Evolutionary conservation across 139 green algal genomes (phyloP).

Genomic region (Asterochloris sp.): DNA sequence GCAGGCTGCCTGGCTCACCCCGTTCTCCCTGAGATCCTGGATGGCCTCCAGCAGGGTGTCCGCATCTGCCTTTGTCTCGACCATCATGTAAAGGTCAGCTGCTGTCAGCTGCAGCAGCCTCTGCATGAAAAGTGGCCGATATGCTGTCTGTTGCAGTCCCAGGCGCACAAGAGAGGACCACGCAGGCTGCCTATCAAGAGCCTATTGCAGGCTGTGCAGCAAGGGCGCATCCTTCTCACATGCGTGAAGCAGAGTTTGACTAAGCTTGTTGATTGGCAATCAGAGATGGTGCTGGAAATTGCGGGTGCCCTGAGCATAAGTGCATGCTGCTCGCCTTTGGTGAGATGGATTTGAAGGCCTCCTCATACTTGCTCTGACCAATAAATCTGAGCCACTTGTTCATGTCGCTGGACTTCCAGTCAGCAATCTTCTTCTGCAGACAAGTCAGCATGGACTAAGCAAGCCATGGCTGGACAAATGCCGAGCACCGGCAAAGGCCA

Average conservation of each 20-base stretch:
- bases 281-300: background rate
- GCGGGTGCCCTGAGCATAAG: background rate
- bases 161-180: no score
- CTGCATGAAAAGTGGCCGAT: slow-evolving; percentile 4
- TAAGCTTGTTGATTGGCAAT: background rate
- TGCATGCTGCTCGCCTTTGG: background rate
- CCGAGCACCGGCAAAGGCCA: background rate
- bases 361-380: slow-evolving; percentile 15
- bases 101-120: slow-evolving; percentile 24
- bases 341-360: slow-evolving; percentile 7
- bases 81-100: slow-evolving; percentile 22
- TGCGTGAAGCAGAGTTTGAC: background rate
- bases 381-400: slow-evolving; percentile 17
- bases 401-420: slow-evolving; percentile 18
- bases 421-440: slow-evolving; percentile 17
- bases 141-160: background rate
- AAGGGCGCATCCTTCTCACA: no score
- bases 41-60: slow-evolving; percentile 14
- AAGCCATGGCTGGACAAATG: background rate
- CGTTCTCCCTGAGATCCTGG: slow-evolving; percentile 7
- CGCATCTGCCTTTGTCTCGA: slow-evolving; percentile 21
- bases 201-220: no score
- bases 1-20: background rate
- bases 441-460: background rate
- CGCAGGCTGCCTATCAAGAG: no score